Evolutionary conservation across 2,329 filamentous ascomycete species (phyloP).

Genomic region (Elsinoe australis): DNA sequence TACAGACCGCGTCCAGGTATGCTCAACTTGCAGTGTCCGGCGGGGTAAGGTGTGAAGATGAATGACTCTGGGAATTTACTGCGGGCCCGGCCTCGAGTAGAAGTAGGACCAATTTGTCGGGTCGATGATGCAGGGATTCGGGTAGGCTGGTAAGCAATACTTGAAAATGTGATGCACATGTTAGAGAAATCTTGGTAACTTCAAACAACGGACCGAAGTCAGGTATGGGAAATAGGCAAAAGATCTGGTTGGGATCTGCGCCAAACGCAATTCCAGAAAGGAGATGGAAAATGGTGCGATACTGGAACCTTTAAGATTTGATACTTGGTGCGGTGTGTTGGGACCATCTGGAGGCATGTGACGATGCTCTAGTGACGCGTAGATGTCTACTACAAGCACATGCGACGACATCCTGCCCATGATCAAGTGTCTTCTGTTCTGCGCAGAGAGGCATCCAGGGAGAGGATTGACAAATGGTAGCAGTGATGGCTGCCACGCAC

Average conservation of each 20-base stretch:
- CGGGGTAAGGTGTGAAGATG: too few relatives aligned
- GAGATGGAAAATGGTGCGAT: background rate
- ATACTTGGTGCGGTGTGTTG: background rate
- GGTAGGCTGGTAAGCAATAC: background rate
- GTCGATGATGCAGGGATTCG: background rate
- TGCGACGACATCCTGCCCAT: too few relatives aligned
- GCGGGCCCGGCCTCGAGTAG: too few relatives aligned
- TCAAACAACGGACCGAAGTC: constrained; percentile 12
- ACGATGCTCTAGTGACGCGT: too few relatives aligned
- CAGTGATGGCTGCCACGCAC: background rate
- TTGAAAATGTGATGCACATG: background rate
- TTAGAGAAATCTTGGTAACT: constrained; percentile 15
- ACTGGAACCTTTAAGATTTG: constrained; percentile 1
- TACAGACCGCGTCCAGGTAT: too few relatives aligned
- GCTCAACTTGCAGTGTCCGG: too few relatives aligned
- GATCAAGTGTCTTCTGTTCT: too few relatives aligned
- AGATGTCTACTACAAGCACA: too few relatives aligned
- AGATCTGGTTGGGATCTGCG: constrained; percentile 1
- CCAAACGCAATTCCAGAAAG: constrained; percentile 14
- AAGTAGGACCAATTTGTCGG: background rate
- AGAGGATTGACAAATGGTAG: background rate
- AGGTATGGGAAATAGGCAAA: background rate
- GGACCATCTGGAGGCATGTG: background rate
- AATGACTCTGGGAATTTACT: too few relatives aligned
- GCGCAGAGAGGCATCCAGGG: background rate